Conservation (phyloP, 1,139 yeast species). For the Yamadazyma membranifaciens region DNA sequence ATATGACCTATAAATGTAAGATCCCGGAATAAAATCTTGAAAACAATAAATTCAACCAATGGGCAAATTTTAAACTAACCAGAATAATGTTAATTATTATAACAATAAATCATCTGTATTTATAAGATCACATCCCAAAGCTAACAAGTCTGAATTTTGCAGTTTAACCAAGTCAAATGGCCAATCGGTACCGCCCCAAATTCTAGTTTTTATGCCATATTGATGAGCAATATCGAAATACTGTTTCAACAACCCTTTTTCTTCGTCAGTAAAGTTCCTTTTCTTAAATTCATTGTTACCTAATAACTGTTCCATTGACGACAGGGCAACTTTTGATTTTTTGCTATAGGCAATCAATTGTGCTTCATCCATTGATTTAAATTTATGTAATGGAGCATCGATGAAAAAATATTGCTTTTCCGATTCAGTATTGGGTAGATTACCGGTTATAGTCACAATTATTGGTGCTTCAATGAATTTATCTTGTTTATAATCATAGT, state of each 20-base stretch:
- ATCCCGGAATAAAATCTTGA: too few relatives aligned
- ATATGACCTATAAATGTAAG: too few relatives aligned
- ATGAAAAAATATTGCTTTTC: slow-evolving; percentile 36
- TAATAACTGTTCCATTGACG: slow-evolving; percentile 29
- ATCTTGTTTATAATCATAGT: slow-evolving; percentile 27
- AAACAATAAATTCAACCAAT: too few relatives aligned
- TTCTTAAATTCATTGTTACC: slow-evolving; percentile 21
- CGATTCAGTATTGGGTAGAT: slow-evolving; percentile 31
- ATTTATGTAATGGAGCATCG: slow-evolving; percentile 37
- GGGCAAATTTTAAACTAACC: too few relatives aligned
- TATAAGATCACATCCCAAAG: slow-evolving; percentile 36
- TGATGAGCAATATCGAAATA: slow-evolving; percentile 33
- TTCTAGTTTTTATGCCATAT: slow-evolving; percentile 36
- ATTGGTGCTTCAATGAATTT: slow-evolving; percentile 33
- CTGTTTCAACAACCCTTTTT: slow-evolving; percentile 19
- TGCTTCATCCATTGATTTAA: slow-evolving; percentile 16
- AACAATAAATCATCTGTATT: slow-evolving; percentile 36
- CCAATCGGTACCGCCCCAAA: slow-evolving; percentile 47
- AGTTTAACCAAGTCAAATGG: slow-evolving; percentile 28
- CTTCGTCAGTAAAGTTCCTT: slow-evolving; percentile 20
- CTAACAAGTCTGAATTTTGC: slow-evolving; percentile 28
- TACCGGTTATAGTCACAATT: slow-evolving; percentile 41
- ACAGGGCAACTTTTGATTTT: slow-evolving; percentile 36
- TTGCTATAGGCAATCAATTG: slow-evolving; percentile 22
- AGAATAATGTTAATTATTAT: background rate